phyloP scores from a whole-genome alignment of 495 filamentous ascomycete species.

The Cercophora scortea region DNA sequence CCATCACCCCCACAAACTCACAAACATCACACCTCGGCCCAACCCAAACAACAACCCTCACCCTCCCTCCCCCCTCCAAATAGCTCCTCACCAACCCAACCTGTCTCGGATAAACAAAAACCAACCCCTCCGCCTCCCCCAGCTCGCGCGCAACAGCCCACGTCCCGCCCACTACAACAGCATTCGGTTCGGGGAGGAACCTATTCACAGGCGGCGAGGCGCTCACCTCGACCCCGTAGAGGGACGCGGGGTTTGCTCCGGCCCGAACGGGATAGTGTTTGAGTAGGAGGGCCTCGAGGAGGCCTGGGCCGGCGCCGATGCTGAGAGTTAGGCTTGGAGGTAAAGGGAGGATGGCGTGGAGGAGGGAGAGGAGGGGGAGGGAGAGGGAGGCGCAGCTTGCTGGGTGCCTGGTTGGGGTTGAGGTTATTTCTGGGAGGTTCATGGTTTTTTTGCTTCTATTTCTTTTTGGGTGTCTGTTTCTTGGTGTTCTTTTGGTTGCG shows the following conservation, averaged over 20 bases:
- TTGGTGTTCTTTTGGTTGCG: background rate
- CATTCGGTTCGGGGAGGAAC: slow-evolving; percentile 11
- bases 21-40: slow-evolving; percentile 16
- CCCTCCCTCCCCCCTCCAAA: background rate
- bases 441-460: too few species aligned
- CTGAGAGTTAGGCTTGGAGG: slow-evolving; percentile 11
- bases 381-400: slow-evolving; percentile 17
- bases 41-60: slow-evolving; percentile 18
- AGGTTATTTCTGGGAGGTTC: slow-evolving; percentile 5
- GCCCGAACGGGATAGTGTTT: slow-evolving; percentile 4
- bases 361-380: slow-evolving; percentile 11
- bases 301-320: slow-evolving; percentile 18
- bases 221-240: slow-evolving; percentile 16
- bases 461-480: background rate
- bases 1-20: slow-evolving; percentile 5
- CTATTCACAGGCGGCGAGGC: slow-evolving; percentile 5
- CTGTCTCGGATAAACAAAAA: slow-evolving; percentile 19
- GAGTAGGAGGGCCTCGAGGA: slow-evolving; percentile 18
- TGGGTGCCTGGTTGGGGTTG: slow-evolving; percentile 8
- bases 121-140: slow-evolving; percentile 3
- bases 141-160: slow-evolving; percentile 11
- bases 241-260: background rate
- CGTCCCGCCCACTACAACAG: slow-evolving; percentile 2
- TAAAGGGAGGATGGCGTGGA: slow-evolving; percentile 10
- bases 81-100: slow-evolving; percentile 8